These are phyloP conservation scores for Yarrowia sp. DNA, from an alignment of 805 yeast genomes.

Conservation along the genomic window DNA sequence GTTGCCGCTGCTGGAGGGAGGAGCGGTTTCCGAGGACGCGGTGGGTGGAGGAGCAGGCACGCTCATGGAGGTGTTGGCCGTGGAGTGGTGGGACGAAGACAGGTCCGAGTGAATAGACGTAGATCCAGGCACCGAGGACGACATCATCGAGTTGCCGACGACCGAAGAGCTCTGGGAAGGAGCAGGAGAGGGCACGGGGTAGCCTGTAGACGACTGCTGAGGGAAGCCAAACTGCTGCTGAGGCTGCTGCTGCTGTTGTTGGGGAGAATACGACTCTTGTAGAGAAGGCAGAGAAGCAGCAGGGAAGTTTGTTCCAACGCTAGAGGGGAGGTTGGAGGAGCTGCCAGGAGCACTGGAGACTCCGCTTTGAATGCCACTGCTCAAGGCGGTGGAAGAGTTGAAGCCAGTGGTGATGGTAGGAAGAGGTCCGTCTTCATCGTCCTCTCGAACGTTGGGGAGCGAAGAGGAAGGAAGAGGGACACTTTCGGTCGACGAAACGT, in stretches of 20 bases:
- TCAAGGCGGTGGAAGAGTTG: constrained; percentile 13
- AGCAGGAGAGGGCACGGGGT: constrained; percentile 26
- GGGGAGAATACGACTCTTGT: constrained; percentile 13
- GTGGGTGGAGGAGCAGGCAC: constrained; percentile 27
- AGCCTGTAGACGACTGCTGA: constrained; percentile 10
- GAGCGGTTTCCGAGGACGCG: neutral
- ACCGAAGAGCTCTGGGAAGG: constrained; percentile 24
- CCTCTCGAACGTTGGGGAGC: constrained; percentile 29
- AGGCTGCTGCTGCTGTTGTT: constrained; percentile 5
- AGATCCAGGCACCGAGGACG: constrained; percentile 27
- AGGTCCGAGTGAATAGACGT: constrained; percentile 33
- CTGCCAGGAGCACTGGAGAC: constrained; percentile 24
- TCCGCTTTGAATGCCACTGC: constrained; percentile 24
- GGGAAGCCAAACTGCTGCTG: constrained; percentile 29
- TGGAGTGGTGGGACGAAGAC: constrained; percentile 30
- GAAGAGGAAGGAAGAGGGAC: constrained; percentile 30
- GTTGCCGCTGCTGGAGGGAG: constrained; percentile 34
- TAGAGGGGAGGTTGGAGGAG: constrained; percentile 14
- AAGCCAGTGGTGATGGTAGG: constrained; percentile 27
- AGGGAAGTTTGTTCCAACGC: neutral
- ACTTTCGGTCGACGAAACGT: constrained; percentile 21
- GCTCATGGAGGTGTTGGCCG: constrained; percentile 28
- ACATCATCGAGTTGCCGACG: constrained; percentile 29
- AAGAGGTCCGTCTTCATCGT: constrained; percentile 18
- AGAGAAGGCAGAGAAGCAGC: constrained; percentile 22